phyloP scores from a whole-genome alignment of 768 basidiomycete genomes.

The Termitomyces bulborhizus region DNA sequence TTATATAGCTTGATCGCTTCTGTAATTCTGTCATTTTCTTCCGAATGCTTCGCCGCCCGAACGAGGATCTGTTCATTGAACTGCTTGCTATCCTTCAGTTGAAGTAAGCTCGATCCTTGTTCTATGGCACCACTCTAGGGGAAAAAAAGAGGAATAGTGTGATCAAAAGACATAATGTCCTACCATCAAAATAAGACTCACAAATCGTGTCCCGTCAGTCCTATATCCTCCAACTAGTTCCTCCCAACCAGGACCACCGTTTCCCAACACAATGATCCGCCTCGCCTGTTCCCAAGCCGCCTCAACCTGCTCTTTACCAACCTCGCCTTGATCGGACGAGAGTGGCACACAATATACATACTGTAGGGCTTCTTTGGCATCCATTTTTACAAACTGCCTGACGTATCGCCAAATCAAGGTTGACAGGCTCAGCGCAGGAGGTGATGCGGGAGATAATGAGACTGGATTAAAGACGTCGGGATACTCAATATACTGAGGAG shows the following conservation, averaged over 20 bases:
- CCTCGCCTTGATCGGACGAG: conserved; percentile 58
- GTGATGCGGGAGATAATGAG: conserved; percentile 57
- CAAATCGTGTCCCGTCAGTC: conserved; percentile 84
- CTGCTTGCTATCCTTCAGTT: conserved; percentile 55
- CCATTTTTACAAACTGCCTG: conserved; percentile 86
- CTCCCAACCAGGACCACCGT: conserved; percentile 80
- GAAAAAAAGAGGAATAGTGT: not conserved
- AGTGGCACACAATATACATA: conserved; percentile 88
- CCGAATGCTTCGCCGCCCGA: conserved; percentile 74
- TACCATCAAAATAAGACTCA: conserved; percentile 31
- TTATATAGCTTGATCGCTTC: conserved; percentile 97
- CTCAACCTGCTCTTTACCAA: conserved; percentile 83
- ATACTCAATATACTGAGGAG: not conserved
- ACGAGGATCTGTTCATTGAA: conserved; percentile 82
- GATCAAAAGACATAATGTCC: not conserved
- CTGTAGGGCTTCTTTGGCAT: conserved; percentile 90
- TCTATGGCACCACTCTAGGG: conserved; percentile 81
- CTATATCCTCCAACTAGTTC: conserved; percentile 92
- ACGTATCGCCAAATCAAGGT: conserved; percentile 91
- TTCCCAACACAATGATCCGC: conserved; percentile 72
- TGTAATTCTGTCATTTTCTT: conserved; percentile 76
- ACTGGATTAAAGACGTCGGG: conserved; percentile 34
- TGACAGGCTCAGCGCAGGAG: conserved; percentile 73
- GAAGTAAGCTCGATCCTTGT: conserved; percentile 71
- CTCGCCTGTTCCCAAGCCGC: conserved; percentile 75